Conservation (phyloP, 768 basidiomycete species). For the Filobasidium floriforme region DNA sequence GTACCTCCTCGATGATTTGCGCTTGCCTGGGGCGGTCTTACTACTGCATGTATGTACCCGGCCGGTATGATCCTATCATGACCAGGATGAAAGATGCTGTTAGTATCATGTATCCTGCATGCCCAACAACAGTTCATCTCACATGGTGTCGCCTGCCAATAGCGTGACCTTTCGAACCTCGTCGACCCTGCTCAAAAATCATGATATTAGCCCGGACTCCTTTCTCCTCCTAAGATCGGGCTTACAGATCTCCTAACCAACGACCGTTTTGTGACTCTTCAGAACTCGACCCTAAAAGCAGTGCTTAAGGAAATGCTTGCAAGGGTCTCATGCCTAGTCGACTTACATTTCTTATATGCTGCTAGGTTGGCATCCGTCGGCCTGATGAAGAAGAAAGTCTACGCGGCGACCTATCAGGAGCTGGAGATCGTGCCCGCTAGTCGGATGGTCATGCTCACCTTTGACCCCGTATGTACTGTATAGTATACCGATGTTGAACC, state of each 20-base stretch:
- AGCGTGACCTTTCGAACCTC: slow-evolving; percentile 65
- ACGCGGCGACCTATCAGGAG: slow-evolving; percentile 7
- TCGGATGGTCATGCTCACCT: slow-evolving; percentile 50
- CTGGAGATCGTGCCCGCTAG: not conserved
- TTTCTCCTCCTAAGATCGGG: not conserved
- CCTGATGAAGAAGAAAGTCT: slow-evolving; percentile 92
- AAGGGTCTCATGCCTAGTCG: not conserved
- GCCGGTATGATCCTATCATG: slow-evolving; percentile 66
- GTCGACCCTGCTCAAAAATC: slow-evolving; percentile 46
- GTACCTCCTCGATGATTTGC: not conserved
- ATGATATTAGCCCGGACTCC: not conserved
- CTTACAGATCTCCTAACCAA: slow-evolving; percentile 84
- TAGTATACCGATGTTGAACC: slow-evolving; percentile 98
- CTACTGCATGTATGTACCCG: slow-evolving; percentile 97
- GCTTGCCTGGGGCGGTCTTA: slow-evolving; percentile 48
- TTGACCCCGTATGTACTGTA: slow-evolving; percentile 76
- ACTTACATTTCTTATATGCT: slow-evolving; percentile 73
- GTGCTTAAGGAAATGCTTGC: slow-evolving; percentile 35
- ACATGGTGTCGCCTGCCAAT: slow-evolving; percentile 41
- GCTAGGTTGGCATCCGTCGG: slow-evolving; percentile 77
- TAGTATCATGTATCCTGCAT: not conserved
- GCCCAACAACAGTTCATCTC: slow-evolving; percentile 2
- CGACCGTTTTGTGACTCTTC: slow-evolving; percentile 71
- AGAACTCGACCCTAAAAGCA: slow-evolving; percentile 58
- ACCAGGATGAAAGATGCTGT: not conserved